These are phyloP conservation scores for Hyaloscypha variabilis DNA, from an alignment of 495 filamentous ascomycete species.

Conservation along the genomic window DNA sequence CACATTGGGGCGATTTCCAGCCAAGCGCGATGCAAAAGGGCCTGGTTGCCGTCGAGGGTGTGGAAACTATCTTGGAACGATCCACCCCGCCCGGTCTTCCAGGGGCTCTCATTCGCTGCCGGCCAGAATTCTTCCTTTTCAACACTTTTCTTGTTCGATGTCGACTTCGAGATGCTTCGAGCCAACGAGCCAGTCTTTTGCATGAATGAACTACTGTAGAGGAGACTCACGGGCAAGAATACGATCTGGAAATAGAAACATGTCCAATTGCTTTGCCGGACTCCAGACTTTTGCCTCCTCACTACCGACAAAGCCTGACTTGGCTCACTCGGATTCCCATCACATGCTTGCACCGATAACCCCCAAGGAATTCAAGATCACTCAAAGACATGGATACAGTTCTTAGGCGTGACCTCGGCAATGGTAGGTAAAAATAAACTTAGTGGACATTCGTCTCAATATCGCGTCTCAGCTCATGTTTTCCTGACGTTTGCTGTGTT, in stretches of 20 bases:
- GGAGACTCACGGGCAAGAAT: not conserved
- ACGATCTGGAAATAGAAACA: not conserved
- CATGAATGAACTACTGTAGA: not conserved
- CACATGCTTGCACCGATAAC: slow-evolving; percentile 3
- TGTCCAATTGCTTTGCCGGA: not conserved
- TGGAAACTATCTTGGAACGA: slow-evolving; percentile 5
- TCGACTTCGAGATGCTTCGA: not conserved
- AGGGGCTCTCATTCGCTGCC: not conserved
- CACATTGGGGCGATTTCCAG: slow-evolving; percentile 1
- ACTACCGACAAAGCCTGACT: slow-evolving; percentile 1
- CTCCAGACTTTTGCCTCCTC: slow-evolving; percentile 9
- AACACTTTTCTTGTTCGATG: not conserved
- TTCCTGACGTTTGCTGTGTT: slow-evolving; percentile 15
- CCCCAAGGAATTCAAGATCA: not conserved
- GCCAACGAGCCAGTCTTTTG: not conserved
- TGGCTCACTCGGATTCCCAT: not conserved
- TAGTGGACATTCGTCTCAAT: slow-evolving; percentile 16
- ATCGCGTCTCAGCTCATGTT: slow-evolving; percentile 15
- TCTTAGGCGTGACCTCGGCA: slow-evolving; percentile 12
- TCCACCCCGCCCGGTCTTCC: not conserved
- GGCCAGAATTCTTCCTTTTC: not conserved
- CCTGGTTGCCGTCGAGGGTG: not conserved
- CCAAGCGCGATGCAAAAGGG: slow-evolving; percentile 2
- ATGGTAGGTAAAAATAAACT: not conserved
- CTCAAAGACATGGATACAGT: not conserved